Conservation (phyloP, 164 flowering plant species). For the Dillenia turbinata region DNA sequence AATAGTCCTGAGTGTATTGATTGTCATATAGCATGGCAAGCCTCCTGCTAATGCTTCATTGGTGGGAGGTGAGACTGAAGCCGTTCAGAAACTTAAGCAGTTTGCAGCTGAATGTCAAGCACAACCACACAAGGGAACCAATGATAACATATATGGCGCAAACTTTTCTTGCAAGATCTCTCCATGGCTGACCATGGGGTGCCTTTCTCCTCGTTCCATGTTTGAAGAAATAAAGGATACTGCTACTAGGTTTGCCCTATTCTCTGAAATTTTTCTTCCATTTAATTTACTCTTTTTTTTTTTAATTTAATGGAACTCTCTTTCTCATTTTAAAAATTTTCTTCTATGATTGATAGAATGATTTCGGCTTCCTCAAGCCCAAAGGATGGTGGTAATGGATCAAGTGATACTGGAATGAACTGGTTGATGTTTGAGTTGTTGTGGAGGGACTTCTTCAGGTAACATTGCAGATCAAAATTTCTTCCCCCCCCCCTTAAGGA, state of each 20-base stretch:
- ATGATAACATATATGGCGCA: constrained; percentile 80
- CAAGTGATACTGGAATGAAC: constrained; percentile 55
- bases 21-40: constrained; percentile 57
- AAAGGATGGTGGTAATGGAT: constrained; percentile 45
- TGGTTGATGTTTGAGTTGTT: constrained; percentile 89
- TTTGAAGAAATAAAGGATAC: constrained; percentile 87
- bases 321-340: constrained; percentile 3
- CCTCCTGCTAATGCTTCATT: constrained; percentile 57
- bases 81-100: constrained; percentile 62
- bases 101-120: constrained; percentile 82
- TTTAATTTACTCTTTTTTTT: background rate
- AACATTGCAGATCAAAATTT: background rate
- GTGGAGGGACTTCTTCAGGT: constrained; percentile 99
- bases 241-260: constrained; percentile 39
- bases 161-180: constrained; percentile 94
- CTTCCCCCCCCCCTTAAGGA: too few relatives aligned
- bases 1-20: background rate
- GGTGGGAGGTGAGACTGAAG: constrained; percentile 94
- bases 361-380: constrained; percentile 43
- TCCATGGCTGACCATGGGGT: constrained; percentile 93
- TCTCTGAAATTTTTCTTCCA: too few relatives aligned
- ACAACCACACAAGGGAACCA: constrained; percentile 54
- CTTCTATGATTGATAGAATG: constrained; percentile 31
- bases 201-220: constrained; percentile 92
- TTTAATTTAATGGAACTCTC: background rate